Evolutionary conservation across 768 basidiomycete species (phyloP).

Genomic region (Galerina sulciceps): DNA sequence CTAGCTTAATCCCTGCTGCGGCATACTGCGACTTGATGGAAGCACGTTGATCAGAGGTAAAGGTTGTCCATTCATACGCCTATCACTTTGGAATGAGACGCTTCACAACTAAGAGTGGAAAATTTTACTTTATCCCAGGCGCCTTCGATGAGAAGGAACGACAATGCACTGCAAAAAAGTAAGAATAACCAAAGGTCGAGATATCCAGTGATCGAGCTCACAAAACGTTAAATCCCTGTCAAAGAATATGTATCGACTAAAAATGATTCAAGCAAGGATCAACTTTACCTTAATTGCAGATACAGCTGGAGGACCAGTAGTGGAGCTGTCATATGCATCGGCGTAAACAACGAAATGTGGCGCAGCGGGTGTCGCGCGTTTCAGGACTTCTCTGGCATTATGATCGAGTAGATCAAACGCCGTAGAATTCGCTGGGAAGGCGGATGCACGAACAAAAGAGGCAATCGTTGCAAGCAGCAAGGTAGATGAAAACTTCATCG

Average conservation of each 20-base stretch:
- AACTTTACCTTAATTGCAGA: conserved; percentile 44
- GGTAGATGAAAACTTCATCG: conserved; percentile 12
- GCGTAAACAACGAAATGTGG: conserved; percentile 56
- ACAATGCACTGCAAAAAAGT: conserved; percentile 39
- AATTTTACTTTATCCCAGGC: conserved; percentile 56
- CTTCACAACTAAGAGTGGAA: neutral
- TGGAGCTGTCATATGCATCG: conserved; percentile 44
- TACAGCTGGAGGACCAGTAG: conserved; percentile 50
- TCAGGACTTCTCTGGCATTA: conserved; percentile 34
- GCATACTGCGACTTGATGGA: conserved; percentile 55
- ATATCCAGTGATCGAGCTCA: conserved; percentile 26
- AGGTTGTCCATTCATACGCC: conserved; percentile 57
- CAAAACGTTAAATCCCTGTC: conserved; percentile 65
- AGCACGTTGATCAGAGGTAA: conserved; percentile 49
- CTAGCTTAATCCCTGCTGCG: conserved; percentile 61
- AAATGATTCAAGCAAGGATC: neutral
- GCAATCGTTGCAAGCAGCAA: conserved; percentile 3
- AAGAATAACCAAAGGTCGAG: neutral
- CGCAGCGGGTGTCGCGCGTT: conserved; percentile 44
- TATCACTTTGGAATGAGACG: conserved; percentile 11
- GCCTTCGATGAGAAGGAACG: conserved; percentile 60
- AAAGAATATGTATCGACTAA: neutral
- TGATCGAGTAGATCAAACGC: conserved; percentile 29
- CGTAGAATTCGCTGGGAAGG: conserved; percentile 21
- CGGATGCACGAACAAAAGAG: conserved; percentile 4